Evolutionary conservation across 108 stramenopile genomes (phyloP).

Genomic region (Stephanodiscus minutulus): DNA sequence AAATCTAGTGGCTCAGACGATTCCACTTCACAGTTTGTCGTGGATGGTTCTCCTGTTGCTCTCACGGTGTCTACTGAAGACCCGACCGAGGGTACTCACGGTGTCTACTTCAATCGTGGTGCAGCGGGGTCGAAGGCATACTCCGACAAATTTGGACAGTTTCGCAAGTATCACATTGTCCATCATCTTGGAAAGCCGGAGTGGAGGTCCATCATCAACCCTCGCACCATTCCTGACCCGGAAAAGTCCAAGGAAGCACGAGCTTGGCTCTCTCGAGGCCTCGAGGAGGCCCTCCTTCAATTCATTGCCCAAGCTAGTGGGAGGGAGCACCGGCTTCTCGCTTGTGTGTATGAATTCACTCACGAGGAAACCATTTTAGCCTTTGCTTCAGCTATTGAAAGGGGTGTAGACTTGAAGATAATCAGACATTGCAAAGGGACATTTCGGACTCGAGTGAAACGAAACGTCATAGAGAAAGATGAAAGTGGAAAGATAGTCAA

Average conservation of each 20-base stretch:
- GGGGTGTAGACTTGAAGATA: constrained; percentile 46
- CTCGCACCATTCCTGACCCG: constrained; percentile 35
- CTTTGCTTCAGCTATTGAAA: constrained; percentile 39
- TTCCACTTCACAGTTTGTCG: constrained; percentile 11
- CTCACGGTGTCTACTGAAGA: constrained; percentile 39
- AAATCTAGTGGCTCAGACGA: background rate
- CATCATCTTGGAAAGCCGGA: constrained; percentile 17
- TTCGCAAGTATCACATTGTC: constrained; percentile 23
- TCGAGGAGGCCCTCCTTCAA: constrained; percentile 39
- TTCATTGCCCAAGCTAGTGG: constrained; percentile 36
- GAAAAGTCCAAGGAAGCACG: constrained; percentile 37
- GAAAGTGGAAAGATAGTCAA: constrained; percentile 31
- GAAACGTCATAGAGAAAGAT: constrained; percentile 31
- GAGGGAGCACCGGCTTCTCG: constrained; percentile 21
- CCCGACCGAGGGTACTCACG: constrained; percentile 26
- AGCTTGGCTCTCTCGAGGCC: constrained; percentile 44
- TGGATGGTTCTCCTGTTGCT: constrained; percentile 18
- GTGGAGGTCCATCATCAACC: constrained; percentile 34
- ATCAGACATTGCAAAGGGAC: constrained; percentile 41
- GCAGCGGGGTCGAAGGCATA: constrained; percentile 46
- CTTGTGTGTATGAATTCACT: constrained; percentile 43
- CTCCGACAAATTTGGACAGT: constrained; percentile 30
- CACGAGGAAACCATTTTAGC: constrained; percentile 40
- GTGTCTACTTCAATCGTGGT: constrained; percentile 45
- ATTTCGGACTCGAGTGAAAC: constrained; percentile 14